Base-by-base conservation (phyloP, 1,139 yeast species). In the Blastobotrys ciferrii region DNA sequence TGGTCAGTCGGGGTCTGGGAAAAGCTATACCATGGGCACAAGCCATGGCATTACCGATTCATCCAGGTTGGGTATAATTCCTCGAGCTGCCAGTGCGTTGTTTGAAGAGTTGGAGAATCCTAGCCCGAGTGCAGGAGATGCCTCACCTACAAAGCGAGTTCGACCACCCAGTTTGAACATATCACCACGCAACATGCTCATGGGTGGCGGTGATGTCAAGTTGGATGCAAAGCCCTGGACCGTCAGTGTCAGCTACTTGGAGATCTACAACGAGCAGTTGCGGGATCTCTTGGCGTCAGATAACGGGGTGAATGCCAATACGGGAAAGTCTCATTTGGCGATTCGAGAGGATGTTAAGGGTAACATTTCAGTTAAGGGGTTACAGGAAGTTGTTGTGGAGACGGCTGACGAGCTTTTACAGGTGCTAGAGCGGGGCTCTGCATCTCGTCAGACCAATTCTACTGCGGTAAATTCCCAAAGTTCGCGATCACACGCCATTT, bases 191-290 rank as follows among this genome's bases (percentile, higher is more conserved):
- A 49, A 49, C 31, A 38, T 37, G 28, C 32, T 46, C n/a, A 37
- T 47, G 44, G 18, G n/a, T 17, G 46, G 48, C 32, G 45, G 30
- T 14, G 48, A 49, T 32, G 37, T 44, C 18, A 14, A 12, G 11
- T 12, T 49, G 9, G 52, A 46, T 31, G 31, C 47, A 18, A 45
- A 41, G 25, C 58, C 55, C 2, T 59, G 56, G 53, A 49, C 52
- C 1, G 51, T 61, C 9, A 35, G 54, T 5, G 63, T 56, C 7
- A 50, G 58, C 2, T 62, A 56, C 39, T 70, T 89, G 64, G 94
- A 83, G 62, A 70, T 84, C 45, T 85, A 83, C 67, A 84, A 84
- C 60, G 94, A 86, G 64, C 85, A 81, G 55, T 69, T 84, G 48
- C 71, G 74, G 44, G 92, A 84, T 61, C 69, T 84, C 49, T 63